These are phyloP conservation scores for Thalassiosira ordinaria DNA, from an alignment of 352 stramenopile species.

Conservation along the genomic window DNA sequence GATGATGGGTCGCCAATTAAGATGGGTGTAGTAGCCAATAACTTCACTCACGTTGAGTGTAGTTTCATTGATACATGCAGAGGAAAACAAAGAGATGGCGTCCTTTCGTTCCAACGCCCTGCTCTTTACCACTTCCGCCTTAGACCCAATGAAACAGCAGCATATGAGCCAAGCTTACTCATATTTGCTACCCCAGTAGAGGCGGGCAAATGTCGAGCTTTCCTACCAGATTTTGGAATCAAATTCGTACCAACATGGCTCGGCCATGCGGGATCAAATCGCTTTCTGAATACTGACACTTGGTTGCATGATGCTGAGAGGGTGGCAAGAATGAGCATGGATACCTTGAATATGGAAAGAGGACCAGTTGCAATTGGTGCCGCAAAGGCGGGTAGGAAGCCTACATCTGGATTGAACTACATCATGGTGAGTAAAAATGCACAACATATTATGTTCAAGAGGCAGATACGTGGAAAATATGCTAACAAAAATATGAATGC, in stretches of 20 bases:
- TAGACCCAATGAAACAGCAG: constrained; percentile 22
- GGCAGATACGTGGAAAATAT: no score
- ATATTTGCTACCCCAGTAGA: constrained; percentile 48
- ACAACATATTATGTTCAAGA: no score
- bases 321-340: constrained; percentile 18
- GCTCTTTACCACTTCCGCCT: constrained; percentile 64
- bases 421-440: no score
- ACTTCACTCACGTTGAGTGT: constrained; percentile 54
- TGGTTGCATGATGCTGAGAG: constrained; percentile 74
- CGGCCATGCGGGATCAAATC: constrained; percentile 60
- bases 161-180: constrained; percentile 34
- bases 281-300: constrained; percentile 74
- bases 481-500: no score
- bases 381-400: constrained; percentile 22
- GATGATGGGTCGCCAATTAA: constrained; percentile 71
- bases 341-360: constrained; percentile 5
- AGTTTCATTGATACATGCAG: constrained; percentile 47
- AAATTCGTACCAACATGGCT: constrained; percentile 60
- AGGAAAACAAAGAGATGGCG: constrained; percentile 46
- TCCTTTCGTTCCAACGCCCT: constrained; percentile 64
- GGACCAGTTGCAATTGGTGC: constrained; percentile 32
- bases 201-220: constrained; percentile 32
- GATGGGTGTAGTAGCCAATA: constrained; percentile 59
- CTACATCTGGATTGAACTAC: constrained; percentile 34
- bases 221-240: constrained; percentile 20